Conservation (phyloP, 2,329 filamentous ascomycete species). For the Fusarium torulosum region DNA sequence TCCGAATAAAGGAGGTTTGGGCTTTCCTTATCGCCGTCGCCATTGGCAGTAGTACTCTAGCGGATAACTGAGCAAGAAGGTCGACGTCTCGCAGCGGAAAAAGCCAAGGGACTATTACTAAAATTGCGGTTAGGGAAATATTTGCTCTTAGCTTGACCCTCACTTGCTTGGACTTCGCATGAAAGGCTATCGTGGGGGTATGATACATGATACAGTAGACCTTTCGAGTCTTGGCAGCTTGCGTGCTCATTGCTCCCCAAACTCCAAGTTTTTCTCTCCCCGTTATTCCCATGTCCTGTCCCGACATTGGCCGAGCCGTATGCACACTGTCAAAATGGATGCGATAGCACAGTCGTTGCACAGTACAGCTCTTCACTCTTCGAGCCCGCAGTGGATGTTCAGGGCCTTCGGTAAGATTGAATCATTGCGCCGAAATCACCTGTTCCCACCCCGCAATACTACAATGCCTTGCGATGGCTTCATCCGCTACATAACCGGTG, state of each 20-base stretch:
- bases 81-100: conserved; percentile 11
- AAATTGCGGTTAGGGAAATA: conserved; percentile 8
- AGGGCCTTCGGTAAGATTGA: conserved; percentile 6
- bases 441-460: conserved; percentile 33
- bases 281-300: conserved; percentile 30
- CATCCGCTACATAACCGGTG: conserved; percentile 16
- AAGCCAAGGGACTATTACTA: conserved; percentile 14
- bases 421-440: conserved; percentile 43
- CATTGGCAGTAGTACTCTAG: conserved; percentile 9
- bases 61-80: conserved; percentile 28
- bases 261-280: conserved; percentile 10
- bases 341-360: neutral
- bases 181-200: conserved; percentile 26
- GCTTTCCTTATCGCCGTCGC: conserved; percentile 21
- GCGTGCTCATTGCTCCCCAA: conserved; percentile 5
- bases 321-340: conserved; percentile 13
- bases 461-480: conserved; percentile 19
- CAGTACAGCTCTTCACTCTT: conserved; percentile 23
- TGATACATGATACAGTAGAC: conserved; percentile 7
- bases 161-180: conserved; percentile 23
- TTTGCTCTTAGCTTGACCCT: conserved; percentile 5
- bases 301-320: conserved; percentile 48
- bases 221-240: conserved; percentile 16
- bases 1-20: conserved; percentile 27
- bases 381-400: neutral